Evolutionary conservation across 2,329 filamentous ascomycete species (phyloP), one percentile per base, ranked within the genome.

Genomic region (Epichloe gansuensis): DNA sequence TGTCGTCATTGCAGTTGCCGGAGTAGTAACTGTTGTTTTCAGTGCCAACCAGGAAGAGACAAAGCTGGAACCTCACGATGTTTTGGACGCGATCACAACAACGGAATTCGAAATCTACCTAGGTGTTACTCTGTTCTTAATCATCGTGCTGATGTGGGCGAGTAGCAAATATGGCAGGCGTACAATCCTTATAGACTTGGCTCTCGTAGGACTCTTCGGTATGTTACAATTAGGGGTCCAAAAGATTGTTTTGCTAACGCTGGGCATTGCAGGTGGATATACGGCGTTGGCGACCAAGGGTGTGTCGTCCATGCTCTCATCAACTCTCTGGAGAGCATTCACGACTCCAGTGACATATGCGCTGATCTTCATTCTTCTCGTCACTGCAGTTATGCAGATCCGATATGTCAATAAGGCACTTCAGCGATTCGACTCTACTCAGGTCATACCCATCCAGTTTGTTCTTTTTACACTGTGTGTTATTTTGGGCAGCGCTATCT

Each of bases 201-300:
- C 91, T 9, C 79, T 98, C 39, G 93, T 98, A 42, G 93, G 87
- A 3, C 73, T 98, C 5, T 97, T 95, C 69, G 93, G 91, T 87
- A 76, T 61, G 78, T 72, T 38, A 13, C 13, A 2, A 15, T 5
- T 23, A 17, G 12, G 11, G n/a, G 15, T 25, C 15, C 11, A 9
- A 4, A 13, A 39, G 2, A 25, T 31, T 17, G 15, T 27, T 15
- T 43, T 31, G 11, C 51, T 50, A 38, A 53, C 27, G 8, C 23
- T 11, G 15, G 39, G 38, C 23, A 15, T 13, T 21, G n/a, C 47
- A 89, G 88, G 89, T 58, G 93, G 89, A 54, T 98, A 96, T 68
- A 98, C 93, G n/a, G 93, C 88, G 11, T 76, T 98, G 5, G 89
- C 91, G 1, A 98, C 93, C 34, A 98, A 98, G 67, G 93, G 93